These are phyloP conservation scores for Helicostylum pulchrum DNA, from an alignment of 192 early-diverging fungal genomes.

Conservation along the genomic window DNA sequence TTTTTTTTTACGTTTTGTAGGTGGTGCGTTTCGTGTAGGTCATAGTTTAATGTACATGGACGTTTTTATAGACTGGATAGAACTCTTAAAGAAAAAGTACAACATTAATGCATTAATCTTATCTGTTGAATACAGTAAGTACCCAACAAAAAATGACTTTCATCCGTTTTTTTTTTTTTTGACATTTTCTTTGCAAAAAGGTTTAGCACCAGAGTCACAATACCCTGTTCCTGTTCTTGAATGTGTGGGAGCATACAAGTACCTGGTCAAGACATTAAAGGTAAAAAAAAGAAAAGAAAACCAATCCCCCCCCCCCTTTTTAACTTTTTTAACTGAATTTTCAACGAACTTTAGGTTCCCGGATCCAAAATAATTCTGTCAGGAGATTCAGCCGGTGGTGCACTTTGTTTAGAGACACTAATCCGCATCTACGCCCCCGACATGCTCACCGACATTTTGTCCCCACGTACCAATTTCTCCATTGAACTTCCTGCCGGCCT, in stretches of 20 bases:
- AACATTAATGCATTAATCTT: slow-evolving; percentile 27
- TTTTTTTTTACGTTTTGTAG: background rate
- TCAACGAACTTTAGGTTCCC: slow-evolving; percentile 2
- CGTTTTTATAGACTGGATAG: slow-evolving; percentile 25
- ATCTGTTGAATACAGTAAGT: slow-evolving; percentile 31
- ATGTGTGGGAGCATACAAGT: slow-evolving; percentile 20
- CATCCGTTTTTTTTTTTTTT: background rate
- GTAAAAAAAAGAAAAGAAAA: slow-evolving; percentile 9
- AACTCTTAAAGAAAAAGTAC: slow-evolving; percentile 24
- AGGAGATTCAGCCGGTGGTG: slow-evolving; percentile 32
- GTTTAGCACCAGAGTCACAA: slow-evolving; percentile 22
- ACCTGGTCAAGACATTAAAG: slow-evolving; percentile 19
- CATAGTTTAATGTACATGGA: slow-evolving; percentile 32
- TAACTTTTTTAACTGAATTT: background rate
- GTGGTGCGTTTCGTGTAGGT: slow-evolving; percentile 34
- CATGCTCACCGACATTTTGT: background rate
- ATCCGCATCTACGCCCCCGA: slow-evolving; percentile 25
- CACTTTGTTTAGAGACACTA: slow-evolving; percentile 23
- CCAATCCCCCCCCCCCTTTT: background rate
- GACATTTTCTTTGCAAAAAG: background rate
- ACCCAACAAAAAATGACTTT: background rate
- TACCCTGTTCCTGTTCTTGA: slow-evolving; percentile 29
- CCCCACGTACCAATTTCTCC: background rate
- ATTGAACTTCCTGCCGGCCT: slow-evolving; percentile 24
- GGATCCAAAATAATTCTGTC: slow-evolving; percentile 19